Conservation (phyloP, 441 rosid species). For the Erodium moschatum region DNA sequence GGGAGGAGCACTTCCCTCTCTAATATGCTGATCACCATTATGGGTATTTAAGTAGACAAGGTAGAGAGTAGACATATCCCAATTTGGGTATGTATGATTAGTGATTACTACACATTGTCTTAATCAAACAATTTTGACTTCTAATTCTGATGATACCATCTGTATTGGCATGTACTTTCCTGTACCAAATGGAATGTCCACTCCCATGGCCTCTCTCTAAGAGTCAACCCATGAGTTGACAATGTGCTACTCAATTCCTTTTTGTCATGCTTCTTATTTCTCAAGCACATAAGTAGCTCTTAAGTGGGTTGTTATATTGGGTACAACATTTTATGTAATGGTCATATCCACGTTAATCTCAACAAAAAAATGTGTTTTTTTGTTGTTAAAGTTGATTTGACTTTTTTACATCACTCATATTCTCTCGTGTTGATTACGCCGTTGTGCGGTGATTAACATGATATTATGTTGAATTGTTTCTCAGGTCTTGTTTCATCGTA, state of each 20-base stretch:
- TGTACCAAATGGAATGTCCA: conserved; percentile 20
- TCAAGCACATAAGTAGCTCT: background rate
- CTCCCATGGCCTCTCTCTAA: background rate
- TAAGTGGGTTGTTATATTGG: background rate
- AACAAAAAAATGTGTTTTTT: too few species aligned
- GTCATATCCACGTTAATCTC: too few species aligned
- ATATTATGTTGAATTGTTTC: too few species aligned
- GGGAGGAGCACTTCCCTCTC: conserved; percentile 22
- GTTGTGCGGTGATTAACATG: too few species aligned
- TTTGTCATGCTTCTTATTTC: background rate
- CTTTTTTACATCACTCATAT: too few species aligned
- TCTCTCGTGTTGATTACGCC: too few species aligned
- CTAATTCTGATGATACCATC: conserved; percentile 3
- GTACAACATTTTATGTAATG: too few species aligned
- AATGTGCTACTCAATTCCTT: background rate
- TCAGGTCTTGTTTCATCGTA: too few species aligned
- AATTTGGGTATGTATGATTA: conserved; percentile 1
- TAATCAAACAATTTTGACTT: conserved; percentile 6
- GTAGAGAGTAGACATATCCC: conserved; percentile 13
- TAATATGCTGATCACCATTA: background rate
- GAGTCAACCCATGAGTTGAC: conserved; percentile 15
- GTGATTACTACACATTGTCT: background rate
- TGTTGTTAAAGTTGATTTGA: too few species aligned
- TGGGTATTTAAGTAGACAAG: background rate
- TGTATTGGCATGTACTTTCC: conserved; percentile 19